phyloP scores from a whole-genome alignment of 192 early-diverging fungal genomes.

The Dissophora globulifera region DNA sequence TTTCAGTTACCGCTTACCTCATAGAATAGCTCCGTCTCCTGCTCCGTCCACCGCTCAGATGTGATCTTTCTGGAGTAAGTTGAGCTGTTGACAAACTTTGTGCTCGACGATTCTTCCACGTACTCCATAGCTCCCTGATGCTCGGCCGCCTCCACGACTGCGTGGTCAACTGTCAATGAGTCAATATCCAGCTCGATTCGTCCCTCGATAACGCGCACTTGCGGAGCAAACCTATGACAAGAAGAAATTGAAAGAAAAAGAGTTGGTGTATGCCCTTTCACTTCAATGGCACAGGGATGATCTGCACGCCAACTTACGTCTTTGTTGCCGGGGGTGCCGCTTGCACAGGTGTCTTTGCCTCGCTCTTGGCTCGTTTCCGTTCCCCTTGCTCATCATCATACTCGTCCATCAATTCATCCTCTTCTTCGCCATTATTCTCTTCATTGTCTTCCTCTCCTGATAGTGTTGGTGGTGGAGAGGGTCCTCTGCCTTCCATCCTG shows the following conservation, averaged over 20 bases:
- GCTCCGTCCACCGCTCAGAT: slow-evolving; percentile 50
- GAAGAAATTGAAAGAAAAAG: neutral
- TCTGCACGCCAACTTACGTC: slow-evolving; percentile 22
- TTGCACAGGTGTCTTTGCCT: slow-evolving; percentile 7
- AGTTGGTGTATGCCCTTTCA: neutral
- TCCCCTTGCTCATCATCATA: neutral
- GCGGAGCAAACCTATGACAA: slow-evolving; percentile 41
- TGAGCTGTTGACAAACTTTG: slow-evolving; percentile 47
- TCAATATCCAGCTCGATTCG: slow-evolving; percentile 45
- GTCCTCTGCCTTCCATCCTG: slow-evolving; percentile 14
- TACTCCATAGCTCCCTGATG: slow-evolving; percentile 41
- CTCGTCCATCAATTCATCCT: neutral
- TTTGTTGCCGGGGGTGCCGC: slow-evolving; percentile 6
- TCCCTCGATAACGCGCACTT: slow-evolving; percentile 46
- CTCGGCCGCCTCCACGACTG: slow-evolving; percentile 25
- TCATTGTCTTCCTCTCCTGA: slow-evolving; percentile 6
- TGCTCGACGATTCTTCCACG: slow-evolving; percentile 49
- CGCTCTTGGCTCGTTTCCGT: slow-evolving; percentile 9
- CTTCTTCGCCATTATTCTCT: neutral
- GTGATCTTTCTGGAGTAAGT: slow-evolving; percentile 21
- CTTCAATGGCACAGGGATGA: neutral
- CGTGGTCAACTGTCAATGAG: slow-evolving; percentile 47
- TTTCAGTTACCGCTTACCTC: slow-evolving; percentile 15
- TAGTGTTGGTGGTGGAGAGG: slow-evolving; percentile 2
- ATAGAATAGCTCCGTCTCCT: slow-evolving; percentile 56